Base-by-base conservation (phyloP, 495 filamentous ascomycete genomes). In the Trichoderma erinaceum region DNA sequence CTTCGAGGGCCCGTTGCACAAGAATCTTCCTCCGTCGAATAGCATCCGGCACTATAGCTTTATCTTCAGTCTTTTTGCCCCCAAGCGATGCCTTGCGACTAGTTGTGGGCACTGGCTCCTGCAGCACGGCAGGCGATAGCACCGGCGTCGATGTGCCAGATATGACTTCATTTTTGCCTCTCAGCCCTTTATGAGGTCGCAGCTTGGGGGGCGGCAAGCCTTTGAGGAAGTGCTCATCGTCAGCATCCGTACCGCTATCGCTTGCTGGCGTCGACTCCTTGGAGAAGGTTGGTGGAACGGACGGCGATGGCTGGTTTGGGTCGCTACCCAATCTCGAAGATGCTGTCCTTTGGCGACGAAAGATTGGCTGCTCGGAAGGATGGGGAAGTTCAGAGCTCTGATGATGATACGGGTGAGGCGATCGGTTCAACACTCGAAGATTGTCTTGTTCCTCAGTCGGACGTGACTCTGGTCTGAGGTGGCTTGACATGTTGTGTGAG, bases 221-320 rank as follows among this genome's bases (percentile, higher is more conserved):
- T 73, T 88, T 91, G 70, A 96, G 81, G 70, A 93, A 86, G 69
- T 86, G 82, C 65, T 97, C 92, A 80, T 97, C 93, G 73, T 97
- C 91, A 18, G 93, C 91, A 73, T 97, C 92, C 13, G 92, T 96
- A 63, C 93, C 92, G 73, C 92, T 95, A 66, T 97, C 92, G 77
- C 92, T 95, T 15, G 85, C 83, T 8, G 87, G 84, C 6, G 83
- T 81, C n/a, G 84, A 83, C 61, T 78, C 73, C 69, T 78, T 79
- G 67, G 73, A 71, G 66, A 77, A 75, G 43, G 69, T 66, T 15
- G 48, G 69, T 66, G 71, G 15, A 68, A 67, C 69, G 73, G 64
- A 58, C 63, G 56, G 71, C 68, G 69, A 8, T 61, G 56, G 23
- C 65, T 50, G 41, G 67, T 61, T 12, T 18, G 29, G 25, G 32